Conservation (phyloP, 2,329 filamentous ascomycete genomes). For the Diaporthe helianthi region DNA sequence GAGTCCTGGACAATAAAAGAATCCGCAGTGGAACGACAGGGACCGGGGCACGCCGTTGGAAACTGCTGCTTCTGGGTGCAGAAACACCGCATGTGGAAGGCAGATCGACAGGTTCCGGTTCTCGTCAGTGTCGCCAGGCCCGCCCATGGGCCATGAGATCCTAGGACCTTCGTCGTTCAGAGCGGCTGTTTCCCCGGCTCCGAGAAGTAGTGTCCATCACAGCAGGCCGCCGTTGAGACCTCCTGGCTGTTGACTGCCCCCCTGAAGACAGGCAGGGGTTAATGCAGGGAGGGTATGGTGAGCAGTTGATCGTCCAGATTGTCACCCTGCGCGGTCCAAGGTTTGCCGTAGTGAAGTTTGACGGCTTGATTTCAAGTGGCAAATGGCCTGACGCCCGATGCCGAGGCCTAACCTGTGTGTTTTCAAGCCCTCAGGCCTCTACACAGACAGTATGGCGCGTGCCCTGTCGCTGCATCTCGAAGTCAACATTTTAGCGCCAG, state of each 20-base stretch:
- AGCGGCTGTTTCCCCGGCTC: background rate
- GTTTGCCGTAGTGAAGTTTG: conserved; percentile 6
- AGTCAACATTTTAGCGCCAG: background rate
- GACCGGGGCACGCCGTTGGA: background rate
- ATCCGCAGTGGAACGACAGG: conserved; percentile 5
- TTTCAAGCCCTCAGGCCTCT: background rate
- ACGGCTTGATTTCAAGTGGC: background rate
- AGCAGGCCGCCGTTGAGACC: background rate
- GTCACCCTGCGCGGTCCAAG: background rate
- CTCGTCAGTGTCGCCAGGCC: background rate
- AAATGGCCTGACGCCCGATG: background rate
- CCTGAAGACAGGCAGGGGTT: background rate
- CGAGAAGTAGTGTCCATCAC: background rate
- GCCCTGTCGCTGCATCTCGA: background rate
- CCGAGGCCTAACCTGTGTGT: background rate
- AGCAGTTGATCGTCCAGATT: background rate
- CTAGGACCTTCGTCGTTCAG: background rate
- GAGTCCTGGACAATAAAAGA: background rate
- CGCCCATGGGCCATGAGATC: background rate
- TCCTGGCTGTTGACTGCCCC: background rate
- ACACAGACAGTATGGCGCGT: too few species aligned
- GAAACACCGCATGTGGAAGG: background rate
- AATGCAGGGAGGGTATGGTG: background rate
- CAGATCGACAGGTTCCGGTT: conserved; percentile 3
- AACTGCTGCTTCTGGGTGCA: background rate